Evolutionary conservation across 2,329 filamentous ascomycete species (phyloP).

Genomic region (Gyromitra esculenta): DNA sequence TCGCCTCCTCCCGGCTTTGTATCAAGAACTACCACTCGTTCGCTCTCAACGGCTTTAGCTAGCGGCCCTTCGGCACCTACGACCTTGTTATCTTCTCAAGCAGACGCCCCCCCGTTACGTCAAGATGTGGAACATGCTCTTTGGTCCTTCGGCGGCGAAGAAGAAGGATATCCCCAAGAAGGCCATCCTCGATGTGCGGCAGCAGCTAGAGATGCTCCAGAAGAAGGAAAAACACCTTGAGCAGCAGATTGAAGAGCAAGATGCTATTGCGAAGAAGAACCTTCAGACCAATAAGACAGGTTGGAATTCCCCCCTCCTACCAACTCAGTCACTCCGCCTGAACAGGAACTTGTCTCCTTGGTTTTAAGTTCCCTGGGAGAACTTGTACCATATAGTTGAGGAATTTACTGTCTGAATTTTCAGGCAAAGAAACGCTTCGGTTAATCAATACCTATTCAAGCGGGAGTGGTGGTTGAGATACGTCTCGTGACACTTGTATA

Average conservation of each 20-base stretch:
- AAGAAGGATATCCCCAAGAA: conserved; percentile 96
- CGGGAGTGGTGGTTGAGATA: conserved; percentile 1
- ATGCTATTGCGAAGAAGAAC: conserved; percentile 86
- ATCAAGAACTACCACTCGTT: conserved; percentile 18
- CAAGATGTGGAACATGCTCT: conserved; percentile 87
- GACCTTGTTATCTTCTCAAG: conserved; percentile 17
- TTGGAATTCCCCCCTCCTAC: conserved; percentile 62
- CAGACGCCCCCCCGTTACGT: conserved; percentile 25
- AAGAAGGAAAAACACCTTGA: conserved; percentile 93
- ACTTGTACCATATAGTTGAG: background rate
- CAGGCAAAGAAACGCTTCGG: background rate
- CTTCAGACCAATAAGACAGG: conserved; percentile 89
- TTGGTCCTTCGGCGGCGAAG: conserved; percentile 81
- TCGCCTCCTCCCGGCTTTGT: background rate
- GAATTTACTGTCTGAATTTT: background rate
- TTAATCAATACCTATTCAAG: conserved; percentile 16
- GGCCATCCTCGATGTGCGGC: conserved; percentile 86
- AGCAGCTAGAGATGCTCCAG: conserved; percentile 95
- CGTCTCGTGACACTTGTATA: conserved; percentile 37
- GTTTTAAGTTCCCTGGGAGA: background rate
- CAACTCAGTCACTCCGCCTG: background rate
- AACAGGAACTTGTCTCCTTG: background rate
- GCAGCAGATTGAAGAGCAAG: conserved; percentile 92
- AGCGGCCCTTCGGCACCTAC: conserved; percentile 24
- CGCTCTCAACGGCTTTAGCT: conserved; percentile 5